Percentiles rank a stretch among this genome's conserved stretches.
phyloP scores from a whole-genome alignment of 2,329 filamentous ascomycete genomes.

The Chaetothyriales sp. region DNA sequence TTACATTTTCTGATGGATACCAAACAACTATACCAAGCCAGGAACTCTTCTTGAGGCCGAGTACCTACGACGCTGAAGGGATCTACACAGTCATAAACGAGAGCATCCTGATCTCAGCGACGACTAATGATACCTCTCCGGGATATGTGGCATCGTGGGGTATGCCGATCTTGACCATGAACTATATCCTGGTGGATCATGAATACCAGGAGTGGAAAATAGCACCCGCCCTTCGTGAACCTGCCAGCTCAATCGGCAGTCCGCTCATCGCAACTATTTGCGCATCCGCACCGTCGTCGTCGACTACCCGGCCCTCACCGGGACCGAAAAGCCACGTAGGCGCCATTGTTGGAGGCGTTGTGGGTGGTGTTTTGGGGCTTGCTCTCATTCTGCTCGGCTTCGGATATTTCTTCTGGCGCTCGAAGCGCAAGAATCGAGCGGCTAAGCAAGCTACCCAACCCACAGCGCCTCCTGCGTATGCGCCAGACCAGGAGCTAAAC shows the following conservation, averaged over 20 bases:
- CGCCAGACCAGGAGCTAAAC: background rate
- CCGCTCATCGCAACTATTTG: background rate
- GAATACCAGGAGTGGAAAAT: constrained; percentile 11
- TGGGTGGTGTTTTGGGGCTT: constrained; percentile 12
- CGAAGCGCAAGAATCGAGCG: background rate
- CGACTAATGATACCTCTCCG: constrained; percentile 7
- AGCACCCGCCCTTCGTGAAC: constrained; percentile 10
- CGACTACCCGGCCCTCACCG: no score
- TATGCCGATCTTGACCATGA: constrained; percentile 15
- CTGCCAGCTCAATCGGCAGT: constrained; percentile 1
- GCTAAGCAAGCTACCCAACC: background rate
- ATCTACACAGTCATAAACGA: constrained; percentile 9
- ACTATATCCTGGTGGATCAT: constrained; percentile 15
- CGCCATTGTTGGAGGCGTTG: constrained; percentile 16
- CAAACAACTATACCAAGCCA: constrained; percentile 12
- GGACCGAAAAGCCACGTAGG: constrained; percentile 6
- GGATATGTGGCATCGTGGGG: constrained; percentile 11
- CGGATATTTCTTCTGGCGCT: constrained; percentile 9
- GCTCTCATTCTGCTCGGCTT: constrained; percentile 10
- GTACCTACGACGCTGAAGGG: constrained; percentile 10
- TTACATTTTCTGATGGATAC: constrained; percentile 13
- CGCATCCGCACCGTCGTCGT: no score
- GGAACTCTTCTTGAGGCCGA: constrained; percentile 13
- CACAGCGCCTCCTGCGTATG: background rate
- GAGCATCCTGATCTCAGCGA: constrained; percentile 4